These are phyloP conservation scores for Phytophthora uliginosa DNA, from an alignment of 352 stramenopile species.

Conservation along the genomic window DNA sequence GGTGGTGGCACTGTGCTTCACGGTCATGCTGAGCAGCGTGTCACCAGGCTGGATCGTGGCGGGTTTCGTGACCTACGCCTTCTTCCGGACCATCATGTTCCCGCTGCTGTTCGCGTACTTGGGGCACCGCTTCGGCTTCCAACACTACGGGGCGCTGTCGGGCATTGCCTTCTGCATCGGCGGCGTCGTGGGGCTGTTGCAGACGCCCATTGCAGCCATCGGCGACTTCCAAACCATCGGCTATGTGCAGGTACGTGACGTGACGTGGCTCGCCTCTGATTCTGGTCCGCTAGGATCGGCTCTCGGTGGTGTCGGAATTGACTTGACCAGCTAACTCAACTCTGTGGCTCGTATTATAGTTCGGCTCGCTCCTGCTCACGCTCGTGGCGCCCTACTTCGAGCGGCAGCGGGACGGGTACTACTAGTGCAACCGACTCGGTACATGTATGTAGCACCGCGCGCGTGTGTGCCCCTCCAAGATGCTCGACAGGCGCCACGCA, in stretches of 20 bases:
- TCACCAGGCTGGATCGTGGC: conserved; percentile 58
- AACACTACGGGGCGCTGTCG: conserved; percentile 85
- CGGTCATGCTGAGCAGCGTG: conserved; percentile 42
- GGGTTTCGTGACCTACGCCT: conserved; percentile 77
- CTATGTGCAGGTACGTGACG: conserved; percentile 57
- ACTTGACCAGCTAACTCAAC: neutral
- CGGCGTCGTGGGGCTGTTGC: conserved; percentile 67
- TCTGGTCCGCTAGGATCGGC: neutral
- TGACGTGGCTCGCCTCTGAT: neutral
- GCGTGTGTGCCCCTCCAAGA: conserved; percentile 14
- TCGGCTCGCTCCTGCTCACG: conserved; percentile 59
- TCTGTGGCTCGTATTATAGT: conserved; percentile 23
- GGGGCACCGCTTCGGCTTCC: conserved; percentile 84
- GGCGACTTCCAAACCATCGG: conserved; percentile 53
- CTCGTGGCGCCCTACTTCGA: conserved; percentile 63
- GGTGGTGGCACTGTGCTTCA: conserved; percentile 55
- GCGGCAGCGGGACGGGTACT: conserved; percentile 42
- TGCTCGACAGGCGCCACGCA: conserved; percentile 36
- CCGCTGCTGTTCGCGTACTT: conserved; percentile 87
- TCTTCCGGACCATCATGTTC: conserved; percentile 90
- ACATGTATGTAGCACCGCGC: neutral
- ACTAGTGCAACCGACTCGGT: conserved; percentile 15
- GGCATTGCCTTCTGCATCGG: conserved; percentile 83
- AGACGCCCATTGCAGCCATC: conserved; percentile 70
- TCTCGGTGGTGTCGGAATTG: neutral